Base-by-base conservation (phyloP, 345 rosid genomes). In the Heritiera littoralis region DNA sequence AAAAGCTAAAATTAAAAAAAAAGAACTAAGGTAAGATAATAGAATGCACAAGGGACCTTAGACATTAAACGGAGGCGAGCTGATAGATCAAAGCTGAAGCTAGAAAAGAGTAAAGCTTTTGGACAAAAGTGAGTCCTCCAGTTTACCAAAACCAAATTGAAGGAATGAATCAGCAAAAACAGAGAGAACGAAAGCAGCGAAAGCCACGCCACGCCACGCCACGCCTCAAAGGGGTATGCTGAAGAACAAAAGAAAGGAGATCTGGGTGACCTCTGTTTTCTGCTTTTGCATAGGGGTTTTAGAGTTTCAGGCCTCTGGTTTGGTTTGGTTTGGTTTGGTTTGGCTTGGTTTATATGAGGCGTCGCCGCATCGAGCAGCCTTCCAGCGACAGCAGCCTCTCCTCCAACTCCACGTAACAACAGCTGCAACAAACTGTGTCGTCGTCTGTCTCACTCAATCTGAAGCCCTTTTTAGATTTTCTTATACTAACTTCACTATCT, bases 121-220 rank as follows among this genome's bases (percentile, higher is more conserved):
- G 75, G 59, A n/a, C 8, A 51, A 71, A 71, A 30, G 55, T 15
- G 14, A 46, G 17, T 43, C 20, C 30, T 60, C 55, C 4, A 17
- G 11, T 17, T 38, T 17, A 73, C 55, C 30, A 12, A 72, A 54
- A 35, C 38, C 13, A 56, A 3, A 18, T 3, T 13, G 78, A 59
- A 12, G 20, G 35, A 66, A 7, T 30, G 17, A 20, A 41, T 32
- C 55, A 43, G 40, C 14, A 58, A 38, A 13, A 18, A 32, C 13
- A 76, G 45, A 3, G 15, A 17, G 45, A 55, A 0, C 41, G 74
- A 77, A 49, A 40, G 72, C 78, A 55, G 75, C 45, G 41, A 9
- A 66, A 70, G 72, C 79, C 51, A 30, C 74, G 83, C 72, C 87
- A 78, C 81, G 72, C 79, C 51, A 30, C 74, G 83, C 72, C 87